Conservation (phyloP, 148 eudicot genomes). For the Polygonum aviculare region DNA sequence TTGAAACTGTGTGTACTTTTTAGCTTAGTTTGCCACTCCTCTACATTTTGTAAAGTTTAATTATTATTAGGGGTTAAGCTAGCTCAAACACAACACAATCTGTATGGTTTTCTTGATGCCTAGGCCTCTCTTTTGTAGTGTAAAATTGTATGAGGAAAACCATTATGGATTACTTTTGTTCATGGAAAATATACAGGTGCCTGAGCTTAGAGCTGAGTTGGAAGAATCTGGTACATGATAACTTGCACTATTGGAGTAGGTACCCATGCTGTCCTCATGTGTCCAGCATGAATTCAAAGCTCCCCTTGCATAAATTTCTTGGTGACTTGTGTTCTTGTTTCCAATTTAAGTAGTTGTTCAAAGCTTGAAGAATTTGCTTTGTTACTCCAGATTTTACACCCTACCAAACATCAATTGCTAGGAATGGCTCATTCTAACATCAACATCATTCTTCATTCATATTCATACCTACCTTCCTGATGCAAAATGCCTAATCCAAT, state of each 20-base stretch:
- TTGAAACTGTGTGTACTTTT: neutral
- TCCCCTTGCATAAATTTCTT: no score
- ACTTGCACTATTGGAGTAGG: no score
- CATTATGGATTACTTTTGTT: neutral
- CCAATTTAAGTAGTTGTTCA: no score
- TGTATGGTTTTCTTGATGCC: neutral
- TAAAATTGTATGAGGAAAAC: neutral
- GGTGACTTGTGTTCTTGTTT: no score
- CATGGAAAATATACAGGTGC: neutral
- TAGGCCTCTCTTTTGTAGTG: neutral
- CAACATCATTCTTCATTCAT: neutral
- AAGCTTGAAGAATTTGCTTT: no score
- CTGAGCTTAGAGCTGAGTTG: neutral
- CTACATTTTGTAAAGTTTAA: neutral
- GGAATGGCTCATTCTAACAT: neutral
- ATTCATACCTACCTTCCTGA: no score
- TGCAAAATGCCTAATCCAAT: no score
- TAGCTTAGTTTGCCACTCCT: neutral
- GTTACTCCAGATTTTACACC: no score
- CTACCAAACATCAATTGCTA: no score
- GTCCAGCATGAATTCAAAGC: no score
- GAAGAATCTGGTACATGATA: no score
- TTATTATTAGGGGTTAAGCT: neutral
- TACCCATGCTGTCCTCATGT: no score
- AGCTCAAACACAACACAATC: neutral